Evolutionary conservation across 805 yeast species (phyloP).

Genomic region (Scheffersomyces lignosus): DNA sequence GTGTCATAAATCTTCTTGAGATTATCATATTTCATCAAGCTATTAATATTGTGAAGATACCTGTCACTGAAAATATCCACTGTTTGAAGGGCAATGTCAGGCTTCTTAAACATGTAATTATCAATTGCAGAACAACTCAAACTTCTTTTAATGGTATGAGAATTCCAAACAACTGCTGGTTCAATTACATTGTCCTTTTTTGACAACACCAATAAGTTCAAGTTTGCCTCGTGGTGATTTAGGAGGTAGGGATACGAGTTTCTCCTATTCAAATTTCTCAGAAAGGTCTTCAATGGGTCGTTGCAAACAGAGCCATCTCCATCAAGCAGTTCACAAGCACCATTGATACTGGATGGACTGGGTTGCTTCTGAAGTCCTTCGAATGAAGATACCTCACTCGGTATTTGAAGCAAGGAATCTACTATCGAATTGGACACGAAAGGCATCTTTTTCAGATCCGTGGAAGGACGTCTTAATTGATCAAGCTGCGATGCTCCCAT

Average conservation of each 20-base stretch:
- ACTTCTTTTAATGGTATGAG: conserved; percentile 11
- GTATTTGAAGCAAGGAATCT: conserved; percentile 17
- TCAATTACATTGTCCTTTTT: conserved; percentile 6
- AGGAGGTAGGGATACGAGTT: conserved; percentile 31
- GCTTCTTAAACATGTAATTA: conserved; percentile 5
- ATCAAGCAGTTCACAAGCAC: not conserved
- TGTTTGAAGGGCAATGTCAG: conserved; percentile 7
- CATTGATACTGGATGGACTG: conserved; percentile 1
- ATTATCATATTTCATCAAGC: conserved; percentile 21
- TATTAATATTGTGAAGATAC: conserved; percentile 16
- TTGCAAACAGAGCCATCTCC: not conserved
- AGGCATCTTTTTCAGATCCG: not conserved
- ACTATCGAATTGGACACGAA: conserved; percentile 6
- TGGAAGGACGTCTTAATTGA: not conserved
- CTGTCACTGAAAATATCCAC: conserved; percentile 16
- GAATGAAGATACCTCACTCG: conserved; percentile 5
- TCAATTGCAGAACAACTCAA: conserved; percentile 27
- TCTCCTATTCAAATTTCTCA: conserved; percentile 27
- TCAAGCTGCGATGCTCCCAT: no score
- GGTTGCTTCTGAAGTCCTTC: not conserved
- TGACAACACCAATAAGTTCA: conserved; percentile 19
- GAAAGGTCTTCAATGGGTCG: conserved; percentile 11
- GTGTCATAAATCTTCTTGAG: conserved; percentile 12
- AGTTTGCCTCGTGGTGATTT: conserved; percentile 15
- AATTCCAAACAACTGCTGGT: conserved; percentile 5